Percentiles rank a stretch among this genome's conserved stretches.
Conservation (phyloP, 129 eudicot genomes). For the Tanacetum coccineum region DNA sequence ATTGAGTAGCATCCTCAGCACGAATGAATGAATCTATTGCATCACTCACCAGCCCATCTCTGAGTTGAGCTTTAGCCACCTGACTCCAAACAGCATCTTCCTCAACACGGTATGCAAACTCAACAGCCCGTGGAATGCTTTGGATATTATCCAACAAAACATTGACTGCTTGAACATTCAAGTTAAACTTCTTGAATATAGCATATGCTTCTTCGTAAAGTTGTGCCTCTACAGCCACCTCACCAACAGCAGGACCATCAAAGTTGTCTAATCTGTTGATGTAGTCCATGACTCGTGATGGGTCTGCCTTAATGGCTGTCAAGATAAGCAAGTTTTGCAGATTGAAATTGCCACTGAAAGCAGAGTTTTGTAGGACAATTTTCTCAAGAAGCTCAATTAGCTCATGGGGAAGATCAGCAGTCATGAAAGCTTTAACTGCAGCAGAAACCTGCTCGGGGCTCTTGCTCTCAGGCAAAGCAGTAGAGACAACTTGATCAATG, state of each 20-base stretch:
- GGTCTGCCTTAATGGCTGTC: slow-evolving; percentile 96
- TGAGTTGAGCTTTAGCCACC: slow-evolving; percentile 95
- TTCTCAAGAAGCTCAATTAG: slow-evolving; percentile 50
- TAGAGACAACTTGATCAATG: slow-evolving; percentile 97
- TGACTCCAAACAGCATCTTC: slow-evolving; percentile 99
- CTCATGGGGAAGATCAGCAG: too few species aligned
- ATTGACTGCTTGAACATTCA: slow-evolving; percentile 96
- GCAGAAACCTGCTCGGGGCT: slow-evolving; percentile 99
- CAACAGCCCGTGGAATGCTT: slow-evolving; percentile 88
- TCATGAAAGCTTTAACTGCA: slow-evolving; percentile 40
- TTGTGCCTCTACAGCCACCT: slow-evolving; percentile 97
- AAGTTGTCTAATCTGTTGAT: slow-evolving; percentile 88
- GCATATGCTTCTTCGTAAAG: slow-evolving; percentile 96
- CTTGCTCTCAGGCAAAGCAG: slow-evolving; percentile 97
- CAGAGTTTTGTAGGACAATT: slow-evolving; percentile 94
- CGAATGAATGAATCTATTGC: slow-evolving; percentile 97
- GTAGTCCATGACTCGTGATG: slow-evolving; percentile 95
- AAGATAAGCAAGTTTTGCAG: slow-evolving; percentile 89
- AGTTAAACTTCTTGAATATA: slow-evolving; percentile 89
- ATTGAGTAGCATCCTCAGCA: slow-evolving; percentile 97
- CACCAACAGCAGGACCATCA: slow-evolving; percentile 99
- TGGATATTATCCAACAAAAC: slow-evolving; percentile 84
- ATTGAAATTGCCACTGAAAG: slow-evolving; percentile 97
- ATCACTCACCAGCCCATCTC: slow-evolving; percentile 92
- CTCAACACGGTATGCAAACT: slow-evolving; percentile 97